These are phyloP conservation scores for Gonapodya prolifera DNA, from an alignment of 192 early-diverging fungal genomes.

Conservation along the genomic window DNA sequence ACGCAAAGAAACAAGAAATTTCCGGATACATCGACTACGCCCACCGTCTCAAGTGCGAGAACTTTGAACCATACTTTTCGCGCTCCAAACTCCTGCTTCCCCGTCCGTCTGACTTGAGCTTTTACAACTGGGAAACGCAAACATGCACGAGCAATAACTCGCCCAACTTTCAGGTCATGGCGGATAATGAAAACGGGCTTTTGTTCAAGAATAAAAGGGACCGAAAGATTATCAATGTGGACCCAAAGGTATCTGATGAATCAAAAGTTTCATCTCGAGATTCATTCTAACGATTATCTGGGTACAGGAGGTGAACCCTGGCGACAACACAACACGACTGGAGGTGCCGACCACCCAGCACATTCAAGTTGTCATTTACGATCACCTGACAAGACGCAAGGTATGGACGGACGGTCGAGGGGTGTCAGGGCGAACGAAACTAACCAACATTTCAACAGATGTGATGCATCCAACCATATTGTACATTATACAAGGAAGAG, in stretches of 20 bases:
- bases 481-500: neutral
- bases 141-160: slow-evolving; percentile 48
- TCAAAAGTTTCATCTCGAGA: neutral
- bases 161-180: slow-evolving; percentile 53
- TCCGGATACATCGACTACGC: slow-evolving; percentile 53
- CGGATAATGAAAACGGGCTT: slow-evolving; percentile 50
- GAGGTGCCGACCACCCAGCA: slow-evolving; percentile 37
- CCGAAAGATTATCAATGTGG: slow-evolving; percentile 52
- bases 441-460: neutral
- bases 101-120: slow-evolving; percentile 40
- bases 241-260: slow-evolving; percentile 29
- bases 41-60: slow-evolving; percentile 44
- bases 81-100: slow-evolving; percentile 27
- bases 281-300: neutral
- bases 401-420: neutral
- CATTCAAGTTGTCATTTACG: slow-evolving; percentile 52
- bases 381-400: slow-evolving; percentile 47
- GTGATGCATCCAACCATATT: neutral
- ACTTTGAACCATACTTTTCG: slow-evolving; percentile 46
- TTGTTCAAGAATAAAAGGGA: slow-evolving; percentile 53
- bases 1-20: slow-evolving; percentile 41
- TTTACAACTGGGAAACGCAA: slow-evolving; percentile 59
- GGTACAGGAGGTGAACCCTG: slow-evolving; percentile 30
- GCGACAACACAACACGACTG: slow-evolving; percentile 43
- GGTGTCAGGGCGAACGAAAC: neutral